Percentiles rank a stretch among this genome's conserved stretches.
Evolutionary conservation across 148 eudicot species (phyloP).

Genomic region (Dysphania ambrosioides): DNA sequence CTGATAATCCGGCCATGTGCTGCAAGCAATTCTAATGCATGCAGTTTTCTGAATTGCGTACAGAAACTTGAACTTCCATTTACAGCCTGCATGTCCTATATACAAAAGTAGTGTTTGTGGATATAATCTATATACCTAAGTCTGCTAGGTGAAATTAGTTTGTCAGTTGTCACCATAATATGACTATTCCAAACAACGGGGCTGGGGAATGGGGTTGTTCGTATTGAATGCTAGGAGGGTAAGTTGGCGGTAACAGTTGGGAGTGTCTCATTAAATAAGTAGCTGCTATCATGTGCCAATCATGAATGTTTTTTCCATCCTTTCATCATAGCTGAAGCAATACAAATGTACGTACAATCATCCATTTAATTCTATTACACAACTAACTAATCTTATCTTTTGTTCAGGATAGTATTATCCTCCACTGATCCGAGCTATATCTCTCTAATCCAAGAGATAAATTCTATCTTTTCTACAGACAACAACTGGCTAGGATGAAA

Average conservation of each 20-base stretch:
- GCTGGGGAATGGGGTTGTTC: conserved; percentile 5
- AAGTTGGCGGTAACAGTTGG: conserved; percentile 23
- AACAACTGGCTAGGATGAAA: no score
- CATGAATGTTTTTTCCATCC: not conserved
- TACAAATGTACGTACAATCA: not conserved
- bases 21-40: not conserved
- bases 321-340: conserved; percentile 9
- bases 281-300: conserved; percentile 15
- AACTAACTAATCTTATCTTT: no score
- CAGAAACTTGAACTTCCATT: not conserved
- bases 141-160: not conserved
- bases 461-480: no score
- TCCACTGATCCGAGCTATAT: no score
- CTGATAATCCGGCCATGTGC: not conserved
- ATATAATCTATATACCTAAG: not conserved
- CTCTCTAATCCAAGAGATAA: no score
- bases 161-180: not conserved
- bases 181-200: conserved; percentile 2
- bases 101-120: not conserved
- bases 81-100: not conserved
- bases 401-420: no score
- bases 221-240: conserved; percentile 22
- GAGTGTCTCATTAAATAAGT: conserved; percentile 19
- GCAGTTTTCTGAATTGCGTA: not conserved
- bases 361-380: not conserved